phyloP scores from a whole-genome alignment of 768 basidiomycete genomes.

The Crepidotus variabilis region DNA sequence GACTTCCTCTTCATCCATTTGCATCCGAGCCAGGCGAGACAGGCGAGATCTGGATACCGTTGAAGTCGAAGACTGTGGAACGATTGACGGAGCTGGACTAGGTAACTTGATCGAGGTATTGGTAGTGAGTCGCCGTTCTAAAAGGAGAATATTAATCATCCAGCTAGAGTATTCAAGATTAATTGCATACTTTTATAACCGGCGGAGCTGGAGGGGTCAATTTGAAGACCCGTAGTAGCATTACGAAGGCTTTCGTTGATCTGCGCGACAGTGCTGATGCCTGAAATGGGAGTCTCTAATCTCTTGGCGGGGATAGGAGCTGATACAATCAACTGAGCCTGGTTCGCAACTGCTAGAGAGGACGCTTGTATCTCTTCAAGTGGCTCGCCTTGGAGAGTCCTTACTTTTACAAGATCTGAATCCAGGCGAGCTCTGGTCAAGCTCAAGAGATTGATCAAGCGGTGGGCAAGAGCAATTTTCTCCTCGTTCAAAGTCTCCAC shows the following conservation, averaged over 20 bases:
- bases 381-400: constrained; percentile 35
- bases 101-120: constrained; percentile 35
- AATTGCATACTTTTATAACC: constrained; percentile 28
- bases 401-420: constrained; percentile 35
- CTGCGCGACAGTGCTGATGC: constrained; percentile 23
- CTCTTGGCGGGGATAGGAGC: constrained; percentile 18
- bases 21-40: constrained; percentile 28
- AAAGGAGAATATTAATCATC: constrained; percentile 1
- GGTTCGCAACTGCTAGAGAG: constrained; percentile 7
- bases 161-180: neutral
- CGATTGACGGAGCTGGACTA: constrained; percentile 25
- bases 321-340: constrained; percentile 7
- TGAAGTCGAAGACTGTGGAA: constrained; percentile 16
- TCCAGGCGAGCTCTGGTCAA: constrained; percentile 40
- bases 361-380: constrained; percentile 17
- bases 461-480: constrained; percentile 35
- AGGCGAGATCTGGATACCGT: constrained; percentile 26
- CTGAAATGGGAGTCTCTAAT: constrained; percentile 11
- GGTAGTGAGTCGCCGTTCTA: constrained; percentile 32
- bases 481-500: constrained; percentile 33
- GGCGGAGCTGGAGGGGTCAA: constrained; percentile 16
- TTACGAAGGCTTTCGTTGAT: constrained; percentile 31
- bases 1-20: constrained; percentile 26
- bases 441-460: constrained; percentile 36
- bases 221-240: constrained; percentile 14